Base-by-base conservation (phyloP, 139 green algal genomes). In the Chlorella vulgaris region DNA sequence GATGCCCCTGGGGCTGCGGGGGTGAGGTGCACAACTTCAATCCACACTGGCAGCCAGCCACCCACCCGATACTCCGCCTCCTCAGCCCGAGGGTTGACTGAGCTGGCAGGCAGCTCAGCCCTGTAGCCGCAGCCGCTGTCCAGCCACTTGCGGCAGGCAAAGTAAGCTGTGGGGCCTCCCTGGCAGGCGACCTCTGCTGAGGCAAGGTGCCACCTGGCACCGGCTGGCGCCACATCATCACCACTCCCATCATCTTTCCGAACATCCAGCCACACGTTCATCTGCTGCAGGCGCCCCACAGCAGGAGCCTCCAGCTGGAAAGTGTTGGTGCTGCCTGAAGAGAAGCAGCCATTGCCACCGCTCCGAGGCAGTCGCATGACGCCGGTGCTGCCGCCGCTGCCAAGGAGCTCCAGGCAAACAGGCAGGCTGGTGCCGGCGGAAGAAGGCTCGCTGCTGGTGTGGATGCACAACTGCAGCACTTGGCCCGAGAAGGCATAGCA, bases 131-230 rank as follows among this genome's bases (percentile, higher is more conserved):
- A 47, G 33, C 80, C 88, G 24, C 53, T 78, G 65, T 91, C 88
- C 22, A 91, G 82, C 90, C 88, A 91, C 24, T 79, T 65, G 63
- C 76, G 61, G 74, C 87, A 92, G 5, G 61, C 58, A 71, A 81
- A 81, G 74, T 71, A 71, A 58, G 74, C 2, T 4, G 74, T n/a
- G 35, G 29, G 73, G 6, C 6, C 15, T 3, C 39, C 74, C 39
- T 71, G 26, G 39, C 28, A 15, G 7, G 58, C 60, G 38, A 81
- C 74, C 60, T 81, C 74, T 4, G 71, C 60, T 1, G 4, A 62
- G 38, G 70, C 74, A 38, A 81, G 74, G 58, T 73, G 60, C 74
- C 74, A 81, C 21, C 33, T 35, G 33, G 74, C 58, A 5, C 24
- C 60, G 13, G 38, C 74, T 1, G 8, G 29, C 13, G 35, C 65